A percentile compares a stretch with the other conserved stretches of the same genome.
phyloP scores from a whole-genome alignment of 2,329 filamentous ascomycete genomes.

The Colletotrichum musae region DNA sequence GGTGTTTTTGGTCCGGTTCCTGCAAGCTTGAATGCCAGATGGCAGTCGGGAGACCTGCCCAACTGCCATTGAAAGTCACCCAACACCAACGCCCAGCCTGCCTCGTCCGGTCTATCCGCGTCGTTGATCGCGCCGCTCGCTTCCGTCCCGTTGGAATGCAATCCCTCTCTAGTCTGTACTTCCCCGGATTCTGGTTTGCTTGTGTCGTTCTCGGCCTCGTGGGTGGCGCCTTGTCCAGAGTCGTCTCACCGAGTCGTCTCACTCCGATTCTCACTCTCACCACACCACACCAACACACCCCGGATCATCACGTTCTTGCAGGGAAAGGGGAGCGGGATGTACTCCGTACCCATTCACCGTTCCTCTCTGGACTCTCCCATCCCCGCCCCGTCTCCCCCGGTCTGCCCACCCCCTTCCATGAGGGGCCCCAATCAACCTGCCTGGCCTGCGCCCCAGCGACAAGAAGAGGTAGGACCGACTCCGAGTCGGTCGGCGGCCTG shows the following conservation, averaged over 20 bases:
- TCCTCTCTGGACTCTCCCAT: background rate
- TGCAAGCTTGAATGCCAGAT: background rate
- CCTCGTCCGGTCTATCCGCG: background rate
- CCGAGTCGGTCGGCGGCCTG: slow-evolving; percentile 23
- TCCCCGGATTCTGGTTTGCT: slow-evolving; percentile 30
- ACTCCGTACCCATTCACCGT: slow-evolving; percentile 12
- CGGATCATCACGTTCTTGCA: background rate
- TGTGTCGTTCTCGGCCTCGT: slow-evolving; percentile 11
- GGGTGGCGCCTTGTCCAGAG: slow-evolving; percentile 19
- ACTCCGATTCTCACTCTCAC: too few relatives aligned
- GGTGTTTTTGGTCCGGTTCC: background rate
- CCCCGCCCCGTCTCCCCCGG: background rate
- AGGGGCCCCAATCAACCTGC: slow-evolving; percentile 7
- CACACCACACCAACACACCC: background rate
- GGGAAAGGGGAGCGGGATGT: slow-evolving; percentile 2
- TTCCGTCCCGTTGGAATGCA: background rate
- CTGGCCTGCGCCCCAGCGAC: slow-evolving; percentile 29
- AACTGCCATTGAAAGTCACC: background rate
- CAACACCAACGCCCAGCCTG: slow-evolving; percentile 2
- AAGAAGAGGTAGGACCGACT: slow-evolving; percentile 36
- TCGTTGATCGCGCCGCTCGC: background rate
- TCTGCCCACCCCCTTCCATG: slow-evolving; percentile 22
- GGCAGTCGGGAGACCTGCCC: background rate
- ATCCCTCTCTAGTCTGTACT: background rate
- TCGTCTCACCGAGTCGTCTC: slow-evolving; percentile 2